Percentiles rank a stretch among this genome's conserved stretches.
phyloP scores from a whole-genome alignment of 2,329 filamentous ascomycete species.

The Fragosphaeria purpurea region DNA sequence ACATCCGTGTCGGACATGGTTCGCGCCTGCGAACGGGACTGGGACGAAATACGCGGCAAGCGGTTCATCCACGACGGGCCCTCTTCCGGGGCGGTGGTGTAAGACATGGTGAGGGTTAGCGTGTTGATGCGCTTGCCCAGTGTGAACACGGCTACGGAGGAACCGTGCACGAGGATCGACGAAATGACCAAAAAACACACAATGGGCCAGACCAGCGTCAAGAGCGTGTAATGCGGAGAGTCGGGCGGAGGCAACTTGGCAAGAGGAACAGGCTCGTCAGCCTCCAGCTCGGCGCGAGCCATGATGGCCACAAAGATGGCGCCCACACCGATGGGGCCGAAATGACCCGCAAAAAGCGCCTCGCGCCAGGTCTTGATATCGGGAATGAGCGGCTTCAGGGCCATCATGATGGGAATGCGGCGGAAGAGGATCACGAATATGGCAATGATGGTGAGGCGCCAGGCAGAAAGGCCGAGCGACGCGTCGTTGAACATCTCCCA shows the following conservation, averaged over 20 bases:
- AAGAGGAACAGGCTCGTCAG: conserved; percentile 63
- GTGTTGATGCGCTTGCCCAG: conserved; percentile 98
- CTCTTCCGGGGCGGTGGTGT: conserved; percentile 81
- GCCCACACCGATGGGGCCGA: conserved; percentile 93
- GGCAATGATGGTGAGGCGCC: conserved; percentile 89
- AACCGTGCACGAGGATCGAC: conserved; percentile 92
- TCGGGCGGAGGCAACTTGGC: conserved; percentile 46
- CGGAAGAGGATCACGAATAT: conserved; percentile 91
- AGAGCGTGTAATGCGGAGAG: conserved; percentile 54
- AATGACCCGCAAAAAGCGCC: conserved; percentile 91
- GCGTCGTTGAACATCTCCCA: conserved; percentile 83
- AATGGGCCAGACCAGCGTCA: conserved; percentile 90
- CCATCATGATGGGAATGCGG: conserved; percentile 88
- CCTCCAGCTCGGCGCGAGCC: conserved; percentile 83
- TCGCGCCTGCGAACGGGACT: conserved; percentile 71
- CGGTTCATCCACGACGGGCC: conserved; percentile 93
- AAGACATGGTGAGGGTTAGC: conserved; percentile 87
- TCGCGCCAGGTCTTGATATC: conserved; percentile 98
- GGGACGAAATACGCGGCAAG: conserved; percentile 59
- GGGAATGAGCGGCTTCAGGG: conserved; percentile 83
- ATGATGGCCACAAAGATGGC: conserved; percentile 93
- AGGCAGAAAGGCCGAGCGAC: conserved; percentile 65
- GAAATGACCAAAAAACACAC: conserved; percentile 87
- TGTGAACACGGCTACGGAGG: conserved; percentile 96
- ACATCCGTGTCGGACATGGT: conserved; percentile 72